Base-by-base conservation (phyloP, 2,329 filamentous ascomycete species). In the Fusarium setosum region DNA sequence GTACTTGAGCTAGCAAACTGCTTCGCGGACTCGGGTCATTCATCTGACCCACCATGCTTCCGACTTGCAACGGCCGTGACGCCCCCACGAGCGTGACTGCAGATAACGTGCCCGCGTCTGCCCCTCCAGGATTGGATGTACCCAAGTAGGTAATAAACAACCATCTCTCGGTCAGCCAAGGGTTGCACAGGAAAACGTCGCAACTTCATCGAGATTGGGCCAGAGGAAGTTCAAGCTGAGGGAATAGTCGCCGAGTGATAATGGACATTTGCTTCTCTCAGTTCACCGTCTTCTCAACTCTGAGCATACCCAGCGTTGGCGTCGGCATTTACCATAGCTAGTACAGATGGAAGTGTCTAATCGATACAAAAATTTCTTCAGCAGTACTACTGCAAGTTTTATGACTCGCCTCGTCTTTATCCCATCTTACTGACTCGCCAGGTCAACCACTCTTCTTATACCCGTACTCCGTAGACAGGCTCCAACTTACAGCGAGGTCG, bases 41-140 rank as follows among this genome's bases (percentile, higher is more conserved):
- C 63, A 66, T 63, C 63, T 66, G 63, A 63, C 62, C 52, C 35
- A 18, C 48, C 41, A n/a, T n/a, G n/a, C 26, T 11, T 29, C 26
- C 26, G 11, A 37, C 23, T 48, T 32, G 15, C 11, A 35, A 60
- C 24, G 48, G 61, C 34, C 44, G 60, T 64, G 61, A 64, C 60
- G 45, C 55, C 60, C 61, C 61, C 61, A 65, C 60, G 18, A 65
- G 49, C 49, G 61, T 65, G 62, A 65, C 62, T 54, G 23, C 18
- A 61, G 57, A 65, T 53, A 37, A 21, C 47, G 62, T 61, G 61
- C 56, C 61, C 40, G 34, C 60, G 26, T 50, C 48, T 54, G 60
- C 60, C 49, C 38, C 59, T 32, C 54, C 35, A 29, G 20, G 59
- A 32, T 34, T 9, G 50, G 44, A 42, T 42, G 52, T 29, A 11